Percentiles rank a stretch among this genome's conserved stretches.
Conservation (phyloP, 345 rosid species). For the Brassica carinata region DNA sequence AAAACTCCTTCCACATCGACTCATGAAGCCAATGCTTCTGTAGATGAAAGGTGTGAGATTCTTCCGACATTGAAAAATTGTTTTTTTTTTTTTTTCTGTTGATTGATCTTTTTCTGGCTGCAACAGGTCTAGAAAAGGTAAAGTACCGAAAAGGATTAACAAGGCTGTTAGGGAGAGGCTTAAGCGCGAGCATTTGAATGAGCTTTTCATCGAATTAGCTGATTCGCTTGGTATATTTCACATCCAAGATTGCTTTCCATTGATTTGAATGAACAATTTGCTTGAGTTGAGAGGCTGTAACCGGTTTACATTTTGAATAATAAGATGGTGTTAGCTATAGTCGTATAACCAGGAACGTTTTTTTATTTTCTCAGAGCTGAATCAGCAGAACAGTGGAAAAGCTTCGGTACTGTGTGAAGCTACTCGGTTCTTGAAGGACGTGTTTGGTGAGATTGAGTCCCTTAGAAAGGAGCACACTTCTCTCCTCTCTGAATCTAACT, state of each 20-base stretch:
- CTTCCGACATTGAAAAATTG: not conserved
- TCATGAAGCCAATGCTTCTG: conserved; percentile 40
- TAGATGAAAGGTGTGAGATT: conserved; percentile 24
- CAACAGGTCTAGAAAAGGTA: conserved; percentile 61
- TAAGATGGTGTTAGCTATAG: not conserved
- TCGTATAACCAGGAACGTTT: not conserved
- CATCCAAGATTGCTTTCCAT: not conserved
- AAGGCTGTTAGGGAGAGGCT: conserved; percentile 91
- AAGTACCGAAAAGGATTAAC: conserved; percentile 76
- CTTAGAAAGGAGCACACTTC: conserved; percentile 72
- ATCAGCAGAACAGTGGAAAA: conserved; percentile 77
- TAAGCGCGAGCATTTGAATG: conserved; percentile 95
- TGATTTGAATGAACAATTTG: not conserved
- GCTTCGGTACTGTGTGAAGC: conserved; percentile 75
- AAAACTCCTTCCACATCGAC: conserved; percentile 45
- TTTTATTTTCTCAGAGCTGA: conserved; percentile 49
- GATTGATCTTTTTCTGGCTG: not conserved
- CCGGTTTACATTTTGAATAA: not conserved
- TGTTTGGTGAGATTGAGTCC: conserved; percentile 64
- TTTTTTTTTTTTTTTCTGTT: not conserved
- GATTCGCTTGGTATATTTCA: conserved; percentile 61
- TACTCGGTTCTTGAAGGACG: conserved; percentile 70
- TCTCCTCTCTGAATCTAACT: conserved; percentile 74
- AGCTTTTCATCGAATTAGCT: conserved; percentile 78
- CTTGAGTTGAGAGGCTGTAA: not conserved